Evolutionary conservation across 2,329 filamentous ascomycete species (phyloP).

Genomic region (Fusarium beomiforme): DNA sequence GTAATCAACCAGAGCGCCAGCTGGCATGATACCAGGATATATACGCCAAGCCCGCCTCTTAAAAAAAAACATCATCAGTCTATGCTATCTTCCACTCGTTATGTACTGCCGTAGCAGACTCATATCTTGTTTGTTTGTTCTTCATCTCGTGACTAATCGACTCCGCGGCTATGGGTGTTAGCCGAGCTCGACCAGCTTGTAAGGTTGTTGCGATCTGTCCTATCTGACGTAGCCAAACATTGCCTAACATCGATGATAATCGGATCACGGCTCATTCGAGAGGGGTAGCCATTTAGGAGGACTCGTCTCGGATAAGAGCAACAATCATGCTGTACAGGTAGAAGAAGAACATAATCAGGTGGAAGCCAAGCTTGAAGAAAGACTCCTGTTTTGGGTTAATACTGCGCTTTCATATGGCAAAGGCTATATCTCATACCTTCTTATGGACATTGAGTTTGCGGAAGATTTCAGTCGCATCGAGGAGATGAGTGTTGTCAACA

Average conservation of each 20-base stretch:
- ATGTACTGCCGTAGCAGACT: conserved; percentile 39
- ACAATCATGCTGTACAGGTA: conserved; percentile 99
- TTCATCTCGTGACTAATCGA: conserved; percentile 34
- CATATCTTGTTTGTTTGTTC: conserved; percentile 14
- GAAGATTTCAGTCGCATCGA: conserved; percentile 99
- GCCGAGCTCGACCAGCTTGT: conserved; percentile 20
- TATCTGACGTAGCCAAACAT: conserved; percentile 8
- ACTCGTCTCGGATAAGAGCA: conserved; percentile 94
- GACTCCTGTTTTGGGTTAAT: conserved; percentile 76
- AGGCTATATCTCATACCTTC: conserved; percentile 70
- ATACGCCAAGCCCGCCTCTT: conserved; percentile 46
- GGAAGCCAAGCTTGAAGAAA: conserved; percentile 98
- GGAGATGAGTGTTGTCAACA: conserved; percentile 93
- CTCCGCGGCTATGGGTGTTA: conserved; percentile 32
- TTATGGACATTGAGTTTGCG: conserved; percentile 99
- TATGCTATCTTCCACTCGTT: conserved; percentile 43
- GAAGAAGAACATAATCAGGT: conserved; percentile 99
- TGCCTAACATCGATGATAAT: conserved; percentile 15
- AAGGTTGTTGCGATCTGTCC: conserved; percentile 19
- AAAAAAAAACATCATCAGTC: conserved; percentile 38
- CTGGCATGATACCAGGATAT: conserved; percentile 46
- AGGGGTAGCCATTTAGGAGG: conserved; percentile 67
- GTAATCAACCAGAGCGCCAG: conserved; percentile 48
- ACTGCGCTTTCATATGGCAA: not conserved
- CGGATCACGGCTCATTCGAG: conserved; percentile 27